Evolutionary conservation across 2,329 filamentous ascomycete genomes (phyloP), one percentile per base, ranked within the genome.

Genomic region (Neonectria coccinea): DNA sequence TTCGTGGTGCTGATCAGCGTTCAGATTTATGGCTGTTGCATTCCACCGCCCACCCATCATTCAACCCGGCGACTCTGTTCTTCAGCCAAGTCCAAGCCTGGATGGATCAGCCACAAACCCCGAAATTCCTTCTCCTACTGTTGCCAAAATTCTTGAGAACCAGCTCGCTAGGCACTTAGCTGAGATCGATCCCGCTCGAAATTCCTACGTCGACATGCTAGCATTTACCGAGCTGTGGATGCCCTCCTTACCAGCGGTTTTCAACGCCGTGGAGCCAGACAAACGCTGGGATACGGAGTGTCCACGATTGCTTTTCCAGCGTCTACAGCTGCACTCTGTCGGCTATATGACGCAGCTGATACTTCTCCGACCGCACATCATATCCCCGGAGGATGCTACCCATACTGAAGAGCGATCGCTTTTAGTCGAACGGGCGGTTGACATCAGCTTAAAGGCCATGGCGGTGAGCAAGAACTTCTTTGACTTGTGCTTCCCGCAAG

Each of bases 291-390:
- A 48, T 48, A 8, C 9, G 11, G 45, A 48, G 9, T 48, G 12
- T 25, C 45, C 45, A 7, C 22, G 45, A 1, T 22, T 29, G 22
- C 12, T 25, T 20, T 48, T 48, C 22, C 45, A 48, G 2, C 45
- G 45, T n/a, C 45, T 48, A 2, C 45, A 48, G 12, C 27, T 48
- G 3, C 25, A 48, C 25, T 48, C 45, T 18, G 45, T 48, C 18
- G 25, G 25, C 25, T 48, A 48, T 22, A 48, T 48, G 45, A 48
- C 45, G 8, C 45, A 48, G n/a, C 25, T 48, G 14, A 29, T 48
- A 29, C 45, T 48, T 29, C 45, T 48, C 25, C 45, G 45, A 12
- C 25, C 45, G 7, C 22, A 48, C 10, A n/a, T 48, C 6, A n/a
- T 48, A 29, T 18, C 14, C 2, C 14, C 5, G 11, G 14, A 10